Percentiles rank a stretch among this genome's conserved stretches.
Evolutionary conservation across 352 stramenopile genomes (phyloP).

Genomic region (Phytophthora pluvialis): DNA sequence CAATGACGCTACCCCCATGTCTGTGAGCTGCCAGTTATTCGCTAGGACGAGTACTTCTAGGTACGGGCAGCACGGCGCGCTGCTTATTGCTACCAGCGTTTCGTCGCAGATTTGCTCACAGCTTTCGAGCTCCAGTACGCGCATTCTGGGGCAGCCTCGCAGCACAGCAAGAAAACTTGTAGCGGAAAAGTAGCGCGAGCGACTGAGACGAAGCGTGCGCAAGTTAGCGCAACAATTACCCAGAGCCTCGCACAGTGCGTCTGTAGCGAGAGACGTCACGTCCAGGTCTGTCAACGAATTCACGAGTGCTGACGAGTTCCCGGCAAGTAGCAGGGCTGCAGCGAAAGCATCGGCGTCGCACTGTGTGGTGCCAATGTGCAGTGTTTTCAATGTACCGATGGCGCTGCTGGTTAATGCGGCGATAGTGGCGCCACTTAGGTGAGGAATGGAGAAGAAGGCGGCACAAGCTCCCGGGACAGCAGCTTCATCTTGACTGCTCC

Average conservation of each 20-base stretch:
- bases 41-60: slow-evolving; percentile 66
- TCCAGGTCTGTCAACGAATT: slow-evolving; percentile 56
- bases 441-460: slow-evolving; percentile 75
- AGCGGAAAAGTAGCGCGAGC: slow-evolving; percentile 77
- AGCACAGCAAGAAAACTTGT: slow-evolving; percentile 59
- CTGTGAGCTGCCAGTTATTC: slow-evolving; percentile 80
- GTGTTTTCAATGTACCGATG: slow-evolving; percentile 33
- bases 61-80: slow-evolving; percentile 28
- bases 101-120: slow-evolving; percentile 75
- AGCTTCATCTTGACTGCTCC: slow-evolving; percentile 28
- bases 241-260: slow-evolving; percentile 60
- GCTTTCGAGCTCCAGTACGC: slow-evolving; percentile 67
- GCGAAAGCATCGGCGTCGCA: slow-evolving; percentile 60
- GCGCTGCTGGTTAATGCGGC: slow-evolving; percentile 27
- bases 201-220: slow-evolving; percentile 59
- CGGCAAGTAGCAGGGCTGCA: slow-evolving; percentile 17
- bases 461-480: slow-evolving; percentile 23
- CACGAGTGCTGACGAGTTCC: slow-evolving; percentile 15
- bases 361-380: slow-evolving; percentile 64
- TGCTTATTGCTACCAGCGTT: slow-evolving; percentile 40
- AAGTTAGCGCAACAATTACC: slow-evolving; percentile 42
- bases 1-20: slow-evolving; percentile 45
- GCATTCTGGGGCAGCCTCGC: slow-evolving; percentile 40
- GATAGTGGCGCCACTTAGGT: slow-evolving; percentile 41
- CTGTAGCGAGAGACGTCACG: slow-evolving; percentile 64